These are phyloP conservation scores for Medicago lupulina DNA, from an alignment of 306 rosid species.

Conservation along the genomic window DNA sequence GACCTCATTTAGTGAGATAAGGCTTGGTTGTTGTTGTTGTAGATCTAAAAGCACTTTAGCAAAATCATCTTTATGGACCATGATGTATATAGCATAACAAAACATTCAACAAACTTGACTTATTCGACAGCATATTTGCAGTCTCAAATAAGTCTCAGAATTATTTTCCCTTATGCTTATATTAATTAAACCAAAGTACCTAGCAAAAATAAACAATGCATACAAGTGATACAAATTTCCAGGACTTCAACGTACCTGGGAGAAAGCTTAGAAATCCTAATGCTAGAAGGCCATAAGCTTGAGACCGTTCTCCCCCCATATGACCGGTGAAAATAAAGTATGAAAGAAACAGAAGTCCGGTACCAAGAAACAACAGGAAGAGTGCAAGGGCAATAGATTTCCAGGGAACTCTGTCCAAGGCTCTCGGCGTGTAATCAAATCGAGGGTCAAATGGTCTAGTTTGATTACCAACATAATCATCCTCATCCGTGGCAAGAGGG, in stretches of 20 bases:
- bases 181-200: constrained; percentile 18
- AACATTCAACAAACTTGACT: constrained; percentile 27
- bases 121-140: constrained; percentile 16
- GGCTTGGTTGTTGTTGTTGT: no score
- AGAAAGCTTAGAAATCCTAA: constrained; percentile 89
- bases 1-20: no score
- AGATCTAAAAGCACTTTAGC: neutral
- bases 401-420: constrained; percentile 90
- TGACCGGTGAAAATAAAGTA: constrained; percentile 88
- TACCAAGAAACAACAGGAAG: constrained; percentile 77
- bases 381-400: constrained; percentile 90
- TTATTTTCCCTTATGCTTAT: constrained; percentile 1
- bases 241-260: constrained; percentile 66
- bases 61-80: neutral
- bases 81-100: neutral
- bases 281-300: constrained; percentile 89
- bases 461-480: constrained; percentile 47
- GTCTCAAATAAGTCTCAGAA: constrained; percentile 18
- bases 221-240: constrained; percentile 16
- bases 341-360: constrained; percentile 76
- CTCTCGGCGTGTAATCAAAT: constrained; percentile 81
- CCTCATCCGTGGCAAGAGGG: constrained; percentile 69
- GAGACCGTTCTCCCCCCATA: constrained; percentile 92
- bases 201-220: constrained; percentile 20
- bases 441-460: constrained; percentile 70